Base-by-base conservation (phyloP, 805 yeast genomes). In the Lipomyces spencermartinsiae region DNA sequence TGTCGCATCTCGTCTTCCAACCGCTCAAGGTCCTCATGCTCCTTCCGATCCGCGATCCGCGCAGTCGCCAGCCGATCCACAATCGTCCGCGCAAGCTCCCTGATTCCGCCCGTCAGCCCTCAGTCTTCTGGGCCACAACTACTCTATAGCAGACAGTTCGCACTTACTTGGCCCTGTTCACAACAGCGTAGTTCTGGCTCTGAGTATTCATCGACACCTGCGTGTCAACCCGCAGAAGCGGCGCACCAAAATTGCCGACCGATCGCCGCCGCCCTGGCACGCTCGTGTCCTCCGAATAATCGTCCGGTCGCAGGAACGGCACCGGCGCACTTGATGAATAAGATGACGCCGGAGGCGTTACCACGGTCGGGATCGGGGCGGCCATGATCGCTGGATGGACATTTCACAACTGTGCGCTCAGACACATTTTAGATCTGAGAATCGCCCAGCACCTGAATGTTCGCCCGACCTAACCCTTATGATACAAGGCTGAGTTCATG, bases 1-100 rank as follows among this genome's bases (percentile, higher is more conserved):
- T 31, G 29, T 19, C 34, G 16, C 9, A 61, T 29, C 8, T 53
- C 68, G 22, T 58, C 46, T 25, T 65, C 68, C 29, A 49, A 16
- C 12, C 37, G 39, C n/a, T 53, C 39, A 25, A 63, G 54, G 10
- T 34, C 54, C 22, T 22, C 62, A 12, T 56, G 58, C 22, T 63
- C 59, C 33, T 63, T 53, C 10, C 49, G 61, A 25, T 56, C 66
- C 22, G 39, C 22, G 1, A 16, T 37, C 43, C 59, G 39, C n/a
- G 37, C 35, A 12, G 34, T 19, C 43, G 59, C 8, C 58, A 58
- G 46, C 19, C 51, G 51, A 7, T 49, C 58, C 25, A 46, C 54
- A 19, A 63, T 43, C 7, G 3, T 43, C 49, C 25, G 22, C 22
- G 19, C 49, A 43, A 43, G 49, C 25, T 7, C 22, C 25, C 49